A percentile compares a stretch with the other conserved stretches of the same genome.
Conservation (phyloP, 768 basidiomycete genomes). For the Hypholoma fasciculare region DNA sequence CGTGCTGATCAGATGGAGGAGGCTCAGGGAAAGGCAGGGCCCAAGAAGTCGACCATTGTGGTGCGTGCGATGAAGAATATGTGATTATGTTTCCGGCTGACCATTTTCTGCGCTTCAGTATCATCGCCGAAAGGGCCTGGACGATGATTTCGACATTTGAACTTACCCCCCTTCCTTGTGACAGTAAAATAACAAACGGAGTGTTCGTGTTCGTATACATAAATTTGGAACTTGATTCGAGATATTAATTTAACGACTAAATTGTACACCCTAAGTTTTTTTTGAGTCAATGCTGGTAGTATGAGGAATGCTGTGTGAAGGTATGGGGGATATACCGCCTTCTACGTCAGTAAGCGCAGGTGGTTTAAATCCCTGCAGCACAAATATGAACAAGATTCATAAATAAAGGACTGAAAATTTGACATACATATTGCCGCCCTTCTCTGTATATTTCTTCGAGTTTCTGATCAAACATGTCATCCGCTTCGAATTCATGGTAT, state of each 20-base stretch:
- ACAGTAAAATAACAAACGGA: not conserved
- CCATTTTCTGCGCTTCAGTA: slow-evolving; percentile 35
- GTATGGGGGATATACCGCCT: not conserved
- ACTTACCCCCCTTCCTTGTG: not conserved
- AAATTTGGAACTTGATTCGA: not conserved
- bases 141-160: slow-evolving; percentile 60
- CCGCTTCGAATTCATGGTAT: slow-evolving; percentile 73
- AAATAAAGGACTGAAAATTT: not conserved
- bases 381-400: not conserved
- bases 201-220: not conserved
- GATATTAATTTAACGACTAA: not conserved
- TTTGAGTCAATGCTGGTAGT: not conserved
- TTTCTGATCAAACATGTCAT: slow-evolving; percentile 80
- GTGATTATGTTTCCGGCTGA: not conserved
- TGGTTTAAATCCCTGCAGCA: slow-evolving; percentile 56
- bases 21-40: slow-evolving; percentile 45
- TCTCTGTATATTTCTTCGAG: slow-evolving; percentile 84
- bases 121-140: slow-evolving; percentile 65
- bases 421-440: slow-evolving; percentile 69
- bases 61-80: slow-evolving; percentile 27
- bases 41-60: slow-evolving; percentile 61
- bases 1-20: slow-evolving; percentile 19
- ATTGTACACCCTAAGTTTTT: not conserved
- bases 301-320: not conserved
- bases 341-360: slow-evolving; percentile 23